Evolutionary conservation across 176 grass and related monocot genomes (phyloP), one percentile per base, ranked within the genome.

Genomic region (Oryza glaberrima): DNA sequence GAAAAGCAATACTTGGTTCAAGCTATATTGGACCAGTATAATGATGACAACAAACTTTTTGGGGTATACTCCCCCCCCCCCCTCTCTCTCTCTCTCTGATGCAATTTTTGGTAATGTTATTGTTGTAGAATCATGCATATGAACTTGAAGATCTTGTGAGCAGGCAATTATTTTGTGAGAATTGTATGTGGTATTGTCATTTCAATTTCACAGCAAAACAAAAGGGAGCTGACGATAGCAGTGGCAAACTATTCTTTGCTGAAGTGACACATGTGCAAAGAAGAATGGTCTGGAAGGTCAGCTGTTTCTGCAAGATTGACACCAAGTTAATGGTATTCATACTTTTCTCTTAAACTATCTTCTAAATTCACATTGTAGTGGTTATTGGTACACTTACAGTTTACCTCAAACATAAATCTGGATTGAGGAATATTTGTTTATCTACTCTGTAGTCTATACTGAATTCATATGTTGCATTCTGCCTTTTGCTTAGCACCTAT

Each of bases 151-250:
- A 58, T 72, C 20, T 82, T 81, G 19, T 72, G 67, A 38, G 13
- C 13, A 17, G 19, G 7, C 45, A 82, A 58, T 6, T 2, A 3
- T 60, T 82, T 82, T 5, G 1, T 19, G 49, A 82, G 79, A 28
- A 43, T 16, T 11, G 7, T 72, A 43, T 4, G 49, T 82, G 79
- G 79, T 82, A 11, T 26, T 41, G 17, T 44, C 79, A 82, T 82
- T 44, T 82, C 48, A 82, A 72, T 61, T 82, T 82, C 49, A 82
- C 79, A 11, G 44, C 48, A 3, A 82, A 81, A 47, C 30, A 54
- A 70, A 35, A 58, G 0, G 67, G 30, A 23, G 20, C 12, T 61
- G 48, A 25, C n/a, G 30, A 30, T 64, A 36, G 11, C 19, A 40
- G 32, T 26, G 1, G 11, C 34, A 56, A 80, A n/a, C 63, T 72